Base-by-base conservation (phyloP, 768 basidiomycete genomes). In the Grammothele lineata region DNA sequence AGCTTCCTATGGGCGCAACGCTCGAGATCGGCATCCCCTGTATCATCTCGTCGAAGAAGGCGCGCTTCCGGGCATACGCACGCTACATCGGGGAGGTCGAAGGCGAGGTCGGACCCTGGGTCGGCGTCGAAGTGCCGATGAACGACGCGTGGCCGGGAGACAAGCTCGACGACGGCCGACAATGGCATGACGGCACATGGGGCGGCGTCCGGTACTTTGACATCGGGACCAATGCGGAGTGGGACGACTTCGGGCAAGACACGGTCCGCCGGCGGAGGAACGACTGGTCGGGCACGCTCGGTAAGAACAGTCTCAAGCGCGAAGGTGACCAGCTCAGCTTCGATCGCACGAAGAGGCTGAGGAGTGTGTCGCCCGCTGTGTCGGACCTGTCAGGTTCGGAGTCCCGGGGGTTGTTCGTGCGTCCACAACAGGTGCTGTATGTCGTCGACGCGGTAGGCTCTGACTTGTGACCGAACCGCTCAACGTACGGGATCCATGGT, bases 21-120 rank as follows among this genome's bases (percentile, higher is more conserved):
- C 77, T 94, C 27, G 85, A 88, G 27, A 81, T 92, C 22, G 91
- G 91, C 8, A 93, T 93, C 26, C 89, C 92, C 0, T 93, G 92
- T 67, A 91, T 93, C 62, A 86, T 93, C 53, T 79, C 87, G 3
- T 85, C 83, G 34, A 87, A 88, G 61, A 77, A 86, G 30, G 83
- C 85, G 52, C 78, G 89, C 8, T 91, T 93, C 75, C 83, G 86
- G 40, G 92, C 92, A 1, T 85, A 81, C 58, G 92, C 90, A 18
- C 71, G 91, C 4, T 93, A 94, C 61, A 91, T 94, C 42, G 92
- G 87, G 5, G 88, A 91, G 60, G 82, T 94, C 2, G 74, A 78
- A 40, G 92, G 91, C 30, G 87, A 92, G 63, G 55, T 60, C 4
- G 92, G 92, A 1, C 81, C 87, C 0, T 94, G 92, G 92, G 87